Evolutionary conservation across 2,329 filamentous ascomycete genomes (phyloP).

Genomic region (Parastagonospora nodorum): DNA sequence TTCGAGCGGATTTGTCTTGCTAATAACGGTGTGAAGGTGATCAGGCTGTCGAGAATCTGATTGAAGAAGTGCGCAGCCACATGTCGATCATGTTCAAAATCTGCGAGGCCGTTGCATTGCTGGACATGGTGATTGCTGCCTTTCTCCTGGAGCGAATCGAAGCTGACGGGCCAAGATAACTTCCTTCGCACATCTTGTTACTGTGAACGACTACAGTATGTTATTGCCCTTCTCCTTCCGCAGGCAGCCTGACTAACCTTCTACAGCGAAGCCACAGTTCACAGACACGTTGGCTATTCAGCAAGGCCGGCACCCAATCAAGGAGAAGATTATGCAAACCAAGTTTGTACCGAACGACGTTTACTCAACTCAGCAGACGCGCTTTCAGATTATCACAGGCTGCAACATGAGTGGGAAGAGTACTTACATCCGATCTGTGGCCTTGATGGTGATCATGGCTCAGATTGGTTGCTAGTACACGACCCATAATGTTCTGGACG

Average conservation of each 20-base stretch:
- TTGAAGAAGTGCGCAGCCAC: conserved; percentile 72
- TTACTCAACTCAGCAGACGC: conserved; percentile 77
- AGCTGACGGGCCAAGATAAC: conserved; percentile 26
- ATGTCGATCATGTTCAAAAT: conserved; percentile 79
- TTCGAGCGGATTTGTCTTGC: too few relatives aligned
- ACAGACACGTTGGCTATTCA: conserved; percentile 73
- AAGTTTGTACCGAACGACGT: conserved; percentile 88
- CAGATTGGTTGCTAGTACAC: conserved; percentile 79
- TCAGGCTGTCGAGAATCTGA: conserved; percentile 71
- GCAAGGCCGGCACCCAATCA: conserved; percentile 76
- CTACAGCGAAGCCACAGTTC: conserved; percentile 67
- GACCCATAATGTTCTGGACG: not conserved
- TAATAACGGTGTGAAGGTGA: conserved; percentile 54
- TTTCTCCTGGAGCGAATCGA: not conserved
- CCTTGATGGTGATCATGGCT: conserved; percentile 87
- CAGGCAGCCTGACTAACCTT: conserved; percentile 6
- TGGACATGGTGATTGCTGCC: conserved; percentile 72
- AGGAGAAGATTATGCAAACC: conserved; percentile 71
- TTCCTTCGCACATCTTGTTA: conserved; percentile 65
- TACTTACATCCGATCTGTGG: conserved; percentile 87
- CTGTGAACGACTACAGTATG: conserved; percentile 63
- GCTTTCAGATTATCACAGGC: conserved; percentile 92
- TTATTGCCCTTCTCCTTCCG: not conserved
- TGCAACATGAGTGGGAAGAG: conserved; percentile 98
- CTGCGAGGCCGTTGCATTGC: conserved; percentile 81